Evolutionary conservation across 169 alveolate genomes (phyloP).

Genomic region (Plasmodium ovale): DNA sequence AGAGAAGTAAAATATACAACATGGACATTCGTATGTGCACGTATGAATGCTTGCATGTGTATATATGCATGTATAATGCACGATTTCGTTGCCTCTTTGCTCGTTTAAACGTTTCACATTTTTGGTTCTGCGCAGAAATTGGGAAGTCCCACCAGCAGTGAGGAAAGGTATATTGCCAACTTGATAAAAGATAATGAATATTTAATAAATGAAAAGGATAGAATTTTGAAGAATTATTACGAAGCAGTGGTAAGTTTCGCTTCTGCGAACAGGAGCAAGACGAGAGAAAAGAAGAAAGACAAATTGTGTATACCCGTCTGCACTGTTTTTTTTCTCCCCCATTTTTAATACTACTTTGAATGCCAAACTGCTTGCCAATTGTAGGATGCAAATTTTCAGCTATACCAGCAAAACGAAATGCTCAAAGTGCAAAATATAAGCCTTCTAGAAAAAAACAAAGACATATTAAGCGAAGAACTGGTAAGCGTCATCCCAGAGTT

Average conservation of each 20-base stretch:
- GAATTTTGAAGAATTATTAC: conserved; percentile 36
- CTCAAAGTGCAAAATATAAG: conserved; percentile 64
- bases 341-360: not conserved
- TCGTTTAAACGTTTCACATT: too few species aligned
- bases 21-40: too few species aligned
- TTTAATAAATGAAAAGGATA: conserved; percentile 26
- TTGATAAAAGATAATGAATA: conserved; percentile 45
- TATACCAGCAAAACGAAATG: conserved; percentile 73
- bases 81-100: too few species aligned
- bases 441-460: conserved; percentile 64
- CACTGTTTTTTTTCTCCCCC: not conserved
- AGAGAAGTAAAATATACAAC: conserved; percentile 20
- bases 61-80: conserved; percentile 1
- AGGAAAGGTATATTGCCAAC: conserved; percentile 28
- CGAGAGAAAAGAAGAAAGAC: too few species aligned
- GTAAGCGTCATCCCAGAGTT: not conserved
- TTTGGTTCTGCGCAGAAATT: conserved; percentile 19
- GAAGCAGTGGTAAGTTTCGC: conserved; percentile 60
- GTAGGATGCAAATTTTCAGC: conserved; percentile 65
- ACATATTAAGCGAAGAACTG: conserved; percentile 29
- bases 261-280: not conserved
- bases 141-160: conserved; percentile 39
- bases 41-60: not conserved
- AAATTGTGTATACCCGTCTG: not conserved
- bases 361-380: not conserved